Percentiles rank a stretch among this genome's conserved stretches.
Conservation (phyloP, 2,329 filamentous ascomycete genomes). For the Lecanicillium sp. region DNA sequence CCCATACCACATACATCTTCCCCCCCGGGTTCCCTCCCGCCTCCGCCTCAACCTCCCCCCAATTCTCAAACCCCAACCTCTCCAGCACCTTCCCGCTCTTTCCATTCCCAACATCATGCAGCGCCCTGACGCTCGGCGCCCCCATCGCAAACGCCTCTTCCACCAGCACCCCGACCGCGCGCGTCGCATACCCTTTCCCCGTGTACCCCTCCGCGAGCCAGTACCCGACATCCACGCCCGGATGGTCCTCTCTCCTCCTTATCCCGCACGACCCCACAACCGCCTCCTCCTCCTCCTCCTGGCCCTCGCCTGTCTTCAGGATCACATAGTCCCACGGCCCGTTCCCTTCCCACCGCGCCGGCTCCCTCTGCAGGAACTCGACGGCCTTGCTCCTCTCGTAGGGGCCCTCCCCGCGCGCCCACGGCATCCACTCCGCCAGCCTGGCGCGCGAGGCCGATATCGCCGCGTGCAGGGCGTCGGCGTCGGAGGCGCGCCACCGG, state of each 20-base stretch:
- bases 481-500: conserved; percentile 2
- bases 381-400: neutral
- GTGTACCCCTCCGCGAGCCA: conserved; percentile 1
- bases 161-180: neutral
- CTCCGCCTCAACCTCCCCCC: neutral
- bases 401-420: neutral
- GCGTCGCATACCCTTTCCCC: neutral
- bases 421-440: conserved; percentile 2
- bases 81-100: neutral
- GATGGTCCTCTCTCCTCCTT: neutral
- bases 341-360: neutral
- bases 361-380: neutral
- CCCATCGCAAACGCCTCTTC: neutral
- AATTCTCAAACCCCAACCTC: conserved; percentile 1
- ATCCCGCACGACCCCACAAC: conserved; percentile 3
- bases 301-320: neutral
- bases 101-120: neutral
- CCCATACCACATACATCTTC: neutral
- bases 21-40: neutral
- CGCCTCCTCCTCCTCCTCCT: neutral
- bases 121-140: neutral
- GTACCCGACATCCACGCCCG: conserved; percentile 7
- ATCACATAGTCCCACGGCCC: conserved; percentile 1
- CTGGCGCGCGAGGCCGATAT: neutral
- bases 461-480: neutral